phyloP scores from a whole-genome alignment of 176 grass and related monocot genomes.

The Aegilops longissima region DNA sequence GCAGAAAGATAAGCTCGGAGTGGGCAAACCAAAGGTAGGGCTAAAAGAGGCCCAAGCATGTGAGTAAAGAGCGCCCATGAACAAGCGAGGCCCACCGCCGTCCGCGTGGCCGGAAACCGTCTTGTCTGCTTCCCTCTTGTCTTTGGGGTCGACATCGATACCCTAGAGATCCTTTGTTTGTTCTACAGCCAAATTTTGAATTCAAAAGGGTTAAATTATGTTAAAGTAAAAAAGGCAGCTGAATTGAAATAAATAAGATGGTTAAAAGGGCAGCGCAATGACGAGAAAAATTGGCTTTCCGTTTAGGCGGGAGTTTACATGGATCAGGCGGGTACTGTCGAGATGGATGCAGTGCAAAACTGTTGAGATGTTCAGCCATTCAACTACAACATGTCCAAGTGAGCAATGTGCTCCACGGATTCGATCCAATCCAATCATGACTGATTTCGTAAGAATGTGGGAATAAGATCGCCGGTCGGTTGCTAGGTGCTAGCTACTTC shows the following conservation, averaged over 20 bases:
- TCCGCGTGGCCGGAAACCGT: conserved; percentile 13
- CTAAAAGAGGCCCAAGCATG: conserved; percentile 25
- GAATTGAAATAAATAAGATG: background rate
- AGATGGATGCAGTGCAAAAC: no score
- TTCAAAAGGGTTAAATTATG: background rate
- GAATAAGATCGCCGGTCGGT: background rate
- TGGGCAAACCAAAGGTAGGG: background rate
- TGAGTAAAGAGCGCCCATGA: conserved; percentile 17
- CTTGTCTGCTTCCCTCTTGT: conserved; percentile 23
- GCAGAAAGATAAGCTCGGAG: background rate
- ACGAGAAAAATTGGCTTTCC: background rate
- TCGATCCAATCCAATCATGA: background rate
- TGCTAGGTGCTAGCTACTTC: background rate
- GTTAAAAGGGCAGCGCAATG: background rate
- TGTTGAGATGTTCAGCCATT: no score
- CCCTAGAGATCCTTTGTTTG: conserved; percentile 7
- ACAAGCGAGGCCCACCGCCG: background rate
- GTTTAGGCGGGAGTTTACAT: conserved; percentile 37
- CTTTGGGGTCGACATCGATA: background rate
- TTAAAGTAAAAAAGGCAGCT: conserved; percentile 1
- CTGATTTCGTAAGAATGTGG: background rate
- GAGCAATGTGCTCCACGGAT: background rate
- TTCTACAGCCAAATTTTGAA: background rate
- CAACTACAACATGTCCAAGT: background rate
- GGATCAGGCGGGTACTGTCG: background rate